Base-by-base conservation (phyloP, 208 protist genomes). In the Wallacemonas sp. region DNA sequence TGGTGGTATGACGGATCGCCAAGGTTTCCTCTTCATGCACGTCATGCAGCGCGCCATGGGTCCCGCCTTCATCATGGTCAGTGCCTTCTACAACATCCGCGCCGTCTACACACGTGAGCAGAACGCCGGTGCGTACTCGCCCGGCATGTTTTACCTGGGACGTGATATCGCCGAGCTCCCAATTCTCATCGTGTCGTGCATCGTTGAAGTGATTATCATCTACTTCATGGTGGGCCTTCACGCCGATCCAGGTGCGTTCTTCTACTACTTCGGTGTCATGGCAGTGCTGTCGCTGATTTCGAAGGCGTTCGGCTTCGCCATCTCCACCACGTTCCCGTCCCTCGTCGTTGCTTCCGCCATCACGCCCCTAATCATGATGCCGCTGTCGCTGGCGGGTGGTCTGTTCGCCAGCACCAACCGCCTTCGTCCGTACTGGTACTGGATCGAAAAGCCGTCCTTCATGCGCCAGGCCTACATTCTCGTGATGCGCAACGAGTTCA, bases 361-460 rank as follows among this genome's bases (percentile, higher is more conserved):
- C 33, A 57, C 79, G 23, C 85, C 88, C 12, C 61, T 90, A 14
- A 78, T 92, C 38, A 26, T 92, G 39, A 32, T 94, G 30, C 88
- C 88, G 2, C 69, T 94, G 58, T 47, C 71, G 8, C 55, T 92
- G 33, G 85, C 71, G 2, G 83, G 83, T 48, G 88, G 88, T 39
- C 66, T 94, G 34, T 78, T 85, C 33, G 88, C 85, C 17, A 90
- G 63, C 61, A 88, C 82, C 21, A 60, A 69, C 24, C 79, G 82
- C 26, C 68, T 94, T 43, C 78, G 78, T 2, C 85, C 83, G 23
- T 90, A 94, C 74, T 94, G 85, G 81, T 88, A 89, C 68, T 90
- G 80, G 76, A 29, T 94, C 38, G 80, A 94, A 70, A 90, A 92
- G 65, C 76, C 65, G 9, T 88, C 83, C 19, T 87, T 87, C 70